Evolutionary conservation across 1,284 basidiomycete genomes (phyloP).

Genomic region (Microbotryum lychnidis-dioicae): DNA sequence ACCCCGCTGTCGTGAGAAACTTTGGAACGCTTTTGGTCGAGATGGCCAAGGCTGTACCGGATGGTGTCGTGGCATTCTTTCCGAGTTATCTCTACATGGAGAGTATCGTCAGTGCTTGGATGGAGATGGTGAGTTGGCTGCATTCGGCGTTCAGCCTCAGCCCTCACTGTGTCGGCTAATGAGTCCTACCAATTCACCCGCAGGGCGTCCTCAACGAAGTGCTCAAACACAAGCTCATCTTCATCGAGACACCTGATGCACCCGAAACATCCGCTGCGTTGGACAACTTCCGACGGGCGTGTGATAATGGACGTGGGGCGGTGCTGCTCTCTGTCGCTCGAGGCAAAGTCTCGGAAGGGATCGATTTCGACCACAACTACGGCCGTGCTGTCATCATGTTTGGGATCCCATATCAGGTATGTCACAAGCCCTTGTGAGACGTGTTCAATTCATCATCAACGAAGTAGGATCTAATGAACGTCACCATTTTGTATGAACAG

Average conservation of each 20-base stretch:
- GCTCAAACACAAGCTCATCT: constrained; percentile 99
- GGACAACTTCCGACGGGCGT: constrained; percentile 94
- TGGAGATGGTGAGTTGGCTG: constrained; percentile 75
- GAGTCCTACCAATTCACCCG: too few species aligned
- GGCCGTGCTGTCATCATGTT: constrained; percentile 99
- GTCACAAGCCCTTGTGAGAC: constrained; percentile 33
- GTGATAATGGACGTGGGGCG: constrained; percentile 96
- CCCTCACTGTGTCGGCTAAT: constrained; percentile 7
- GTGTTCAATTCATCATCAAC: neutral
- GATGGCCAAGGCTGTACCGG: constrained; percentile 94
- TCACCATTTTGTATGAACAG: constrained; percentile 39
- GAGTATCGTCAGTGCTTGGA: constrained; percentile 98
- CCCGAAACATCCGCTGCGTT: constrained; percentile 97
- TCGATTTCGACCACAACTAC: constrained; percentile 99
- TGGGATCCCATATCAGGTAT: constrained; percentile 53
- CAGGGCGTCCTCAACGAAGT: constrained; percentile 98
- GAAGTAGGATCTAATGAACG: neutral
- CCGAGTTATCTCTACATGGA: constrained; percentile 99
- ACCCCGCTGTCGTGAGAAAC: constrained; percentile 96
- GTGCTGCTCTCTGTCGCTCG: constrained; percentile 93
- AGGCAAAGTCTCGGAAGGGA: constrained; percentile 99
- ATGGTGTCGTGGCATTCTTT: constrained; percentile 99
- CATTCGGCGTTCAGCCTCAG: neutral
- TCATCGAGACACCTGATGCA: constrained; percentile 98
- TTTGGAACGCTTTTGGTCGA: constrained; percentile 98